Percentiles rank a stretch among this genome's conserved stretches.
Conservation (phyloP, 768 basidiomycete species). For the Lepiota brunneoincarnata region DNA sequence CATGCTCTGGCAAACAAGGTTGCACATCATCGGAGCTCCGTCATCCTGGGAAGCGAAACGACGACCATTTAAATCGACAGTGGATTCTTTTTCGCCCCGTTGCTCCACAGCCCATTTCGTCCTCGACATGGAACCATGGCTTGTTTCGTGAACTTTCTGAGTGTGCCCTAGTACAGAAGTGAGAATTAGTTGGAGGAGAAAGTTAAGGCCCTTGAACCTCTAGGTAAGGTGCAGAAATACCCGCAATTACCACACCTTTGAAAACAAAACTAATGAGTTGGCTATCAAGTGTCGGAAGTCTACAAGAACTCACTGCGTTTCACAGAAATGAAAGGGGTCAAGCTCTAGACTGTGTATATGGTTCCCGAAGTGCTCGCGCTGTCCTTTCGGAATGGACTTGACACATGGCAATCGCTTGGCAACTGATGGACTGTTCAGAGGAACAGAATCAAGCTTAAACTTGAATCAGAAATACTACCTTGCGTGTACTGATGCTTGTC, state of each 20-base stretch:
- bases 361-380: conserved; percentile 39
- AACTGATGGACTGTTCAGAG: conserved; percentile 36
- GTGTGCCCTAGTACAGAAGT: too few relatives aligned
- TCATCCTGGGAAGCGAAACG: conserved; percentile 52
- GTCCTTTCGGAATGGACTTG: conserved; percentile 41
- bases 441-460: too few relatives aligned
- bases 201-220: too few relatives aligned
- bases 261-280: conserved; percentile 25
- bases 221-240: conserved; percentile 57
- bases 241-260: conserved; percentile 51
- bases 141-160: conserved; percentile 60
- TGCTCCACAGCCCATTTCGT: conserved; percentile 56
- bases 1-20: conserved; percentile 50
- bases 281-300: not conserved
- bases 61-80: conserved; percentile 52
- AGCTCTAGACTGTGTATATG: conserved; percentile 48
- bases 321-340: conserved; percentile 52
- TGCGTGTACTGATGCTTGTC: conserved; percentile 62
- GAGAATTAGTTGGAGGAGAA: too few relatives aligned
- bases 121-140: conserved; percentile 61
- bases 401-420: conserved; percentile 50
- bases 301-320: conserved; percentile 36
- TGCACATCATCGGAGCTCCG: conserved; percentile 66
- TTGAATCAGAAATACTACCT: conserved; percentile 39
- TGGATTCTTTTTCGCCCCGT: conserved; percentile 48